Base-by-base conservation (phyloP, 164 flowering plant genomes). In the Umbilicus rupestris region DNA sequence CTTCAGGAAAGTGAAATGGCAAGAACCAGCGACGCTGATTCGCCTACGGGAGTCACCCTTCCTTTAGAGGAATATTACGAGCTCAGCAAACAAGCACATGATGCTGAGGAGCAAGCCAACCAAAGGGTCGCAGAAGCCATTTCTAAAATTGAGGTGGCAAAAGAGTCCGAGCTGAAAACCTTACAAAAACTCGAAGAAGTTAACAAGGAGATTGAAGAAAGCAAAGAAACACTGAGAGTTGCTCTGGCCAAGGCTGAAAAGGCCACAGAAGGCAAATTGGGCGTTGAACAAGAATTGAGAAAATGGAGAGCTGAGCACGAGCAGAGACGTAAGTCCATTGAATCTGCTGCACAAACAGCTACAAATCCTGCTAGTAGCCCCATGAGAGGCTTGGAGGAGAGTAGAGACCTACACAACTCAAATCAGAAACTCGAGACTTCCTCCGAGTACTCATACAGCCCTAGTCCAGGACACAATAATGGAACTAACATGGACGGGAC, bases 61-160 rank as follows among this genome's bases (percentile, higher is more conserved):
- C 65, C 65, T 8, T 11, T 63, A 20, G 65, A 63, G 65, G 42
- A 33, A 41, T 63, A 63, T 17, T 63, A 35, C 39, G 65, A 39
- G 65, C 65, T 63, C 42, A 63, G 65, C 29, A 63, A 63, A 63
- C 65, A 63, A 31, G 65, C 65, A 9, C 42, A 41, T 12, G 30
- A 63, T 17, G 65, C 42, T 1, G 65, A 63, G 65, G 65, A 63
- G 46, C 65, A 63, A 37, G 65, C 65, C 42, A 63, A 63, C 45
- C 19, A 28, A 20, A 24, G 45, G 30, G 46, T 63, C 9, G 45
- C 65, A 7, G 65, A 37, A 35, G 65, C 65, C 29, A 63, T 63
- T 33, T 63, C 42, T 5, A 41, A 63, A 22, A 41, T 63, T n/a
- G 65, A 63, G 65, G 46, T 39, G n/a, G 65, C 26, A 20, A 63